Evolutionary conservation across 2,329 filamentous ascomycete species (phyloP).

Genomic region (Mycogone perniciosa): DNA sequence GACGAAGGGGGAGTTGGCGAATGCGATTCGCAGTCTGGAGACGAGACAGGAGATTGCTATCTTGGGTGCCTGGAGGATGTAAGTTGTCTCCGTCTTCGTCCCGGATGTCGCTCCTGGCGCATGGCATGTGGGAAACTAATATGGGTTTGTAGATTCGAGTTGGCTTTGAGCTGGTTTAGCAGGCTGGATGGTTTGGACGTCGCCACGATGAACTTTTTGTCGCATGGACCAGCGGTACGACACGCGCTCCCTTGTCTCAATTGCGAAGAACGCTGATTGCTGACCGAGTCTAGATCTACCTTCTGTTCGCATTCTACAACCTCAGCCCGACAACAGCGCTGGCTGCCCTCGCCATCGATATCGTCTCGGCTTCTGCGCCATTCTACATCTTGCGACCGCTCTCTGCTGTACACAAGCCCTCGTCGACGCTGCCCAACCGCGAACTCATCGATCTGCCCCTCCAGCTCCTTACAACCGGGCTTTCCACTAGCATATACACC

Average conservation of each 20-base stretch:
- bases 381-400: conserved; percentile 68
- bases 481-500: conserved; percentile 68
- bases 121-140: conserved; percentile 10
- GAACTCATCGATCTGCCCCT: conserved; percentile 61
- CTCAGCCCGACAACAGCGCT: conserved; percentile 56
- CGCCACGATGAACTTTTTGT: conserved; percentile 59
- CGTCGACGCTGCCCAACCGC: conserved; percentile 48
- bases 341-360: conserved; percentile 59
- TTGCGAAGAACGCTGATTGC: neutral
- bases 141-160: conserved; percentile 48
- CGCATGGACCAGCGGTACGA: conserved; percentile 62
- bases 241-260: conserved; percentile 7
- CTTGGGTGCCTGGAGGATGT: conserved; percentile 50
- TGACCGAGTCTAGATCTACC: conserved; percentile 51
- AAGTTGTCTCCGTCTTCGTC: conserved; percentile 25
- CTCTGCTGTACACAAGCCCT: conserved; percentile 56
- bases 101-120: neutral
- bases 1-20: conserved; percentile 59
- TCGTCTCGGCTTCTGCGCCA: conserved; percentile 62
- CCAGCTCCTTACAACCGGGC: conserved; percentile 56
- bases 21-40: conserved; percentile 58
- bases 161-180: conserved; percentile 66
- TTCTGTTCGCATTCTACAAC: conserved; percentile 72
- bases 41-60: conserved; percentile 55
- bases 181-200: conserved; percentile 69